Percentiles rank a stretch among this genome's conserved stretches.
Evolutionary conservation across 495 filamentous ascomycete species (phyloP).

Genomic region (Neurospora sp.): DNA sequence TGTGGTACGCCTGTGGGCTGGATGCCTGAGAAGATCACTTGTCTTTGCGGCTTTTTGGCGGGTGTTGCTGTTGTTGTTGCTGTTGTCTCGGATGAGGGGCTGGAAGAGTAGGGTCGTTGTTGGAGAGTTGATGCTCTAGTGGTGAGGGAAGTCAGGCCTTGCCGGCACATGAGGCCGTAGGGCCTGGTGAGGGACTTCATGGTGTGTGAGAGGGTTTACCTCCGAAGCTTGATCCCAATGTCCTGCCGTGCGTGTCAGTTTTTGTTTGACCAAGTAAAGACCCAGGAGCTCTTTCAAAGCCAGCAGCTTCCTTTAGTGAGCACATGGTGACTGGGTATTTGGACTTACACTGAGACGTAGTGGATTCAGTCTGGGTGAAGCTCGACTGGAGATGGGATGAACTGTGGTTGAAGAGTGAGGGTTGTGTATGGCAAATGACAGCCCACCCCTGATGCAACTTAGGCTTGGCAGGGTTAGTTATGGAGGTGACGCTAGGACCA

Average conservation of each 20-base stretch:
- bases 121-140: neutral
- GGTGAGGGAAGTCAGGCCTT: neutral
- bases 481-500: neutral
- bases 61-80: neutral
- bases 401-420: neutral
- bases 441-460: neutral
- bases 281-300: neutral
- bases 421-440: neutral
- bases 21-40: conserved; percentile 83
- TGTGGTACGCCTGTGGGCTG: conserved; percentile 96
- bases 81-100: neutral
- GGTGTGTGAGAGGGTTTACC: neutral
- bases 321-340: neutral
- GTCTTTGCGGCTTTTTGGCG: neutral
- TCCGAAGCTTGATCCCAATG: neutral
- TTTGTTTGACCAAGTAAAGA: neutral
- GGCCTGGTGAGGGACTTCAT: neutral
- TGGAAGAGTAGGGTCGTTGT: neutral
- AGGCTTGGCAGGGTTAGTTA: neutral
- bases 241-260: neutral
- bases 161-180: neutral
- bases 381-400: neutral
- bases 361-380: neutral
- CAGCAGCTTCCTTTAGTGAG: neutral
- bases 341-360: neutral